A percentile compares a stretch with the other conserved stretches of the same genome.
phyloP scores from a whole-genome alignment of 148 eudicot species.

The Rheum nobile region DNA sequence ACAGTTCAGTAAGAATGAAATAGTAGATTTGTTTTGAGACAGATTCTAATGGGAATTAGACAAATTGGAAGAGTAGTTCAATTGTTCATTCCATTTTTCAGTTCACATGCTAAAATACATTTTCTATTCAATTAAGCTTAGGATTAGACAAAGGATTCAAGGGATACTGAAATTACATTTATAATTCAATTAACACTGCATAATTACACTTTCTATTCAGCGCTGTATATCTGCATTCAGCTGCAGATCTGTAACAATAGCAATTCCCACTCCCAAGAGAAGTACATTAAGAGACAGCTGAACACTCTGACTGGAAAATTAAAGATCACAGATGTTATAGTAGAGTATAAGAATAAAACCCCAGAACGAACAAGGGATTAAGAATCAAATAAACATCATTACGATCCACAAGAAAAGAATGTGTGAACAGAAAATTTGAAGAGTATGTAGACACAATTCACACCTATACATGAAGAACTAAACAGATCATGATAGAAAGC shows the following conservation, averaged over 20 bases:
- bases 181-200: too few relatives aligned
- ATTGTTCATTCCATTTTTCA: too few relatives aligned
- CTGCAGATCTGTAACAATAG: constrained; percentile 66
- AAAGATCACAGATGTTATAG: background rate
- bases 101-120: too few relatives aligned
- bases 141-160: too few relatives aligned
- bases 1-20: too few relatives aligned
- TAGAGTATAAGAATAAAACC: background rate
- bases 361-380: background rate
- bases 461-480: background rate
- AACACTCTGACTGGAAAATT: constrained; percentile 36
- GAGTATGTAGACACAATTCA: background rate
- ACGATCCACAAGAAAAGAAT: background rate
- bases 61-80: too few relatives aligned
- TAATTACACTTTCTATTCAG: too few relatives aligned
- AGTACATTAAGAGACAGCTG: constrained; percentile 45
- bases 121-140: too few relatives aligned
- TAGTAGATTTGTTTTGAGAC: too few relatives aligned
- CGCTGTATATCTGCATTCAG: too few relatives aligned
- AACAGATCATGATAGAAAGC: background rate
- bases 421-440: background rate
- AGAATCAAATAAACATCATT: background rate
- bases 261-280: constrained; percentile 64
- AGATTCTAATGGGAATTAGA: too few relatives aligned
- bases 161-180: too few relatives aligned